These are phyloP conservation scores for Polytrichum formosum DNA, from an alignment of 225 moss, liverwort and hornwort species.

Conservation along the genomic window DNA sequence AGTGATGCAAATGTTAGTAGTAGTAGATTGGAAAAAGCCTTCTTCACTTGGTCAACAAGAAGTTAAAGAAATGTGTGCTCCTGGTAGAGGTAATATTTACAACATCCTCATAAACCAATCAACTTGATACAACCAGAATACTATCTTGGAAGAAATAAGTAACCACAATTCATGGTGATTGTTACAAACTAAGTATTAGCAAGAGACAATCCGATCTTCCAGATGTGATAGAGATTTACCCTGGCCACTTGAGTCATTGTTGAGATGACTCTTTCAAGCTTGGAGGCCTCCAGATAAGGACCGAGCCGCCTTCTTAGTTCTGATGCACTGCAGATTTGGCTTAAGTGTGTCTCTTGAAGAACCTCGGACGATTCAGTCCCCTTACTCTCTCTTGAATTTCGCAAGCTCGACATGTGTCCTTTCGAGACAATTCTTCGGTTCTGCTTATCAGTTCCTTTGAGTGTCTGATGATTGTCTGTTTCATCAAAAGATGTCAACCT, in stretches of 20 bases:
- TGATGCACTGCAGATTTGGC: conserved; percentile 49
- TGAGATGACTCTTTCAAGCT: conserved; percentile 54
- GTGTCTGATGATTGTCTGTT: conserved; percentile 3
- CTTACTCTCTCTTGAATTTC: conserved; percentile 33
- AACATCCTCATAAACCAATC: too few species aligned
- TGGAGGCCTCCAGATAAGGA: conserved; percentile 42
- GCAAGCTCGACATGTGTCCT: conserved; percentile 15
- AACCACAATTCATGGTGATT: too few species aligned
- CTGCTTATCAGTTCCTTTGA: conserved; percentile 12
- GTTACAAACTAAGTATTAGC: too few species aligned
- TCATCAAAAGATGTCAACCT: neutral
- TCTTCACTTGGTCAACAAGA: too few species aligned
- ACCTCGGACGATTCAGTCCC: conserved; percentile 18
- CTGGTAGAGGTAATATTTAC: too few species aligned
- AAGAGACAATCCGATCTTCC: too few species aligned
- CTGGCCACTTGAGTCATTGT: conserved; percentile 64
- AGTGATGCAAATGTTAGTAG: neutral
- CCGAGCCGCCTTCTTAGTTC: conserved; percentile 58
- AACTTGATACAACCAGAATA: too few species aligned
- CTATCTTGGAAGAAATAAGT: too few species aligned
- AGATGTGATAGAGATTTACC: conserved; percentile 24
- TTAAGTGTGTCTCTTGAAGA: conserved; percentile 34
- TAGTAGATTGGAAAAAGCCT: too few species aligned
- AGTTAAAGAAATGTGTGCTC: too few species aligned
- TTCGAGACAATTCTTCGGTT: conserved; percentile 25